Base-by-base conservation (phyloP, 345 rosid species). In the Excoecaria agallocha region DNA sequence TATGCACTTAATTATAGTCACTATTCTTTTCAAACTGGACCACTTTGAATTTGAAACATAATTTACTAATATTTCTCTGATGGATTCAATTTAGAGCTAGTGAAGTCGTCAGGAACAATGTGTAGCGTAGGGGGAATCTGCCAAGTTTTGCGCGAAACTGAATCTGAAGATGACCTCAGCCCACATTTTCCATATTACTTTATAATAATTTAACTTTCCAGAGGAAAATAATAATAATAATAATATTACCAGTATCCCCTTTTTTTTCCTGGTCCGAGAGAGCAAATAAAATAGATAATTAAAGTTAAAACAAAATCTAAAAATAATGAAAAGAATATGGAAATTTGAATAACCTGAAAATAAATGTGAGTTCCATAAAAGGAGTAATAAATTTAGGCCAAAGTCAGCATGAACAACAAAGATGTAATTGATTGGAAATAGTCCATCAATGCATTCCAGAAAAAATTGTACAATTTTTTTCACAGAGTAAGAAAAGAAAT, bases 21-120 rank as follows among this genome's bases (percentile, higher is more conserved):
- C 10, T 38, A 8, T 52, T 15, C 10, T 7, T 2, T 15, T n/a
- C 6, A 51, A 73, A 70, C 55, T 25, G 78, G 79, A 69, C 75
- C 78, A 81, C 82, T 86, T 79, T 76, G 81, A 82, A 80, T 79
- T 80, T 84, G 74, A 84, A 86, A 81, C 39, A 54, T 2, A 30
- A 19, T 70, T 55, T 20, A 41, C 38, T 66, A 25, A 35, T 39
- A 24, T 62, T 37, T 68, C 39, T 22, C 39, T 38, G 77, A 19
- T 20, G 50, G 68, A 74, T 76, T 74, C 72, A 77, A 60, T 78
- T 52, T 77, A 24, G 79, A 54, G 9, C 10, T 58, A 49, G 72
- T 58, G 80, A 58, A 55, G 74, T 24, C 1, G 81, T 84, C 86
- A 80, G 87, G 87, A 82, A 84, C 80, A 80, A 78, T 35, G 17